A percentile compares a stretch with the other conserved stretches of the same genome.
Evolutionary conservation across 805 yeast species (phyloP).

Genomic region (Metschnikowia kunwiensis): DNA sequence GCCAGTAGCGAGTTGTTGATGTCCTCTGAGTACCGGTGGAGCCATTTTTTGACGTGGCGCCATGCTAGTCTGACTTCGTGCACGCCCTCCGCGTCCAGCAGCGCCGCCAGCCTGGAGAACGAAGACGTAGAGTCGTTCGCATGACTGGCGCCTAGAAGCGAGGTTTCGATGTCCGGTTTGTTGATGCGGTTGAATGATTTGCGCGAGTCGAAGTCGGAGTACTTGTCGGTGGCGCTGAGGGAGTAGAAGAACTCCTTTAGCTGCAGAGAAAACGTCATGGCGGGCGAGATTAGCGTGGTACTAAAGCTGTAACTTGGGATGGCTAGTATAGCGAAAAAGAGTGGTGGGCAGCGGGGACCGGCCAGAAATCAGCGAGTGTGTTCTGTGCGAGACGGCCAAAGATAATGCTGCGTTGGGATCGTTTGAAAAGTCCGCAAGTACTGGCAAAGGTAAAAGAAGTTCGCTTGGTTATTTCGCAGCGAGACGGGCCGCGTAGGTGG

Average conservation of each 20-base stretch:
- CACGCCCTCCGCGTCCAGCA: conserved; percentile 56
- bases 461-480: too few species aligned
- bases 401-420: too few species aligned
- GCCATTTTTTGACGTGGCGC: conserved; percentile 87
- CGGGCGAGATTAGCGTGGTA: too few species aligned
- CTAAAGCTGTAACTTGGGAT: too few species aligned
- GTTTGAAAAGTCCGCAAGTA: too few species aligned
- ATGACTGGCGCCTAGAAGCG: conserved; percentile 29
- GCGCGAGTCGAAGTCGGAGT: conserved; percentile 60
- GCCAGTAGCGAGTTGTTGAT: conserved; percentile 71
- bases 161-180: conserved; percentile 38
- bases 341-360: too few species aligned
- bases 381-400: too few species aligned
- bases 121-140: conserved; percentile 24
- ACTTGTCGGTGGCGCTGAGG: conserved; percentile 63
- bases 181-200: conserved; percentile 43
- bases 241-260: conserved; percentile 61
- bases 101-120: conserved; percentile 16
- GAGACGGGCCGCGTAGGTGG: too few species aligned
- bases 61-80: conserved; percentile 77
- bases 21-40: conserved; percentile 75
- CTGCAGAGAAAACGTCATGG: conserved; percentile 33
- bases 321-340: too few species aligned
- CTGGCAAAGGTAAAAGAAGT: too few species aligned
- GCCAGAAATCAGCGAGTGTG: too few species aligned